phyloP scores from a whole-genome alignment of 2,329 filamentous ascomycete genomes.

The Sarocladiaceae sp. region DNA sequence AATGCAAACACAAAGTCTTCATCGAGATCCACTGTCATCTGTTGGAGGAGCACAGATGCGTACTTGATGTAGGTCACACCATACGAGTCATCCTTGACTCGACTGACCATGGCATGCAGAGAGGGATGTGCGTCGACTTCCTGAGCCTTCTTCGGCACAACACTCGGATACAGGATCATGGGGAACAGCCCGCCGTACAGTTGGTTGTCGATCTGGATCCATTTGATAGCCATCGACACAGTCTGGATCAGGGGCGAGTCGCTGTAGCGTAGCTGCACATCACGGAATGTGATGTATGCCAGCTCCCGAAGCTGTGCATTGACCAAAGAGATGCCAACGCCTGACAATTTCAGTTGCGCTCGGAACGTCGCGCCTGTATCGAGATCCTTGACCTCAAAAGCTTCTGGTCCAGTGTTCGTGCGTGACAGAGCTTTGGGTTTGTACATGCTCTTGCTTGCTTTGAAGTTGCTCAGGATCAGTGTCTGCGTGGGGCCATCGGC shows the following conservation, averaged over 20 bases:
- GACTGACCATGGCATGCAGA: conserved; percentile 82
- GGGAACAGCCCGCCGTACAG: conserved; percentile 97
- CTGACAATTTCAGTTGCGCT: conserved; percentile 80
- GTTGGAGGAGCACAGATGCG: conserved; percentile 84
- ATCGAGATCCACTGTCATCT: conserved; percentile 97
- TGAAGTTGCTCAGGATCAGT: conserved; percentile 89
- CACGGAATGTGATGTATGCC: conserved; percentile 86
- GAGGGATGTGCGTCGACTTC: conserved; percentile 96
- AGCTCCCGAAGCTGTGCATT: conserved; percentile 88
- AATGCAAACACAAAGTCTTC: conserved; percentile 98
- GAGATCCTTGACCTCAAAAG: conserved; percentile 88
- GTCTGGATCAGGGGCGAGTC: conserved; percentile 95
- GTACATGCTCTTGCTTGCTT: conserved; percentile 87
- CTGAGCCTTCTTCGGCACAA: conserved; percentile 92
- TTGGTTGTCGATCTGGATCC: conserved; percentile 99
- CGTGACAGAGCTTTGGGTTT: conserved; percentile 47
- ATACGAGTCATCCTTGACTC: conserved; percentile 97
- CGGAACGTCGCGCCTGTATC: conserved; percentile 85
- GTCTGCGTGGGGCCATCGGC: conserved; percentile 95
- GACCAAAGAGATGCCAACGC: conserved; percentile 87
- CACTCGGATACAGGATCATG: conserved; percentile 92
- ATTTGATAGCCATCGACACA: conserved; percentile 84
- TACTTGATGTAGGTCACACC: conserved; percentile 99
- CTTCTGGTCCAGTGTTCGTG: conserved; percentile 43
- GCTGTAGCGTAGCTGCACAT: conserved; percentile 83